Evolutionary conservation across 2,329 filamentous ascomycete genomes (phyloP).

Genomic region (Pestalotiopsis sp.): DNA sequence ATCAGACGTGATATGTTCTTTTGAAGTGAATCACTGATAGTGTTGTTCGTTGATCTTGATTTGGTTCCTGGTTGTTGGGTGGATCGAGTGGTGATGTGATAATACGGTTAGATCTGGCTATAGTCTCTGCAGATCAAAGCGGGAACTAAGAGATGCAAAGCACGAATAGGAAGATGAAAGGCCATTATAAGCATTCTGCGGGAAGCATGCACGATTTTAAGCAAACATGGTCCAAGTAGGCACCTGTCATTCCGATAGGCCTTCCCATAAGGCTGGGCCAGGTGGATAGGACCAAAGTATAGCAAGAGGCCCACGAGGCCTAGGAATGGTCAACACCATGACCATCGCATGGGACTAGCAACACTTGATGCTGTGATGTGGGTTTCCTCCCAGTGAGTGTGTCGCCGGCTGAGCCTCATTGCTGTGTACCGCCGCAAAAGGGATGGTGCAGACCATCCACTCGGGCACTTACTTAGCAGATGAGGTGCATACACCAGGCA

Average conservation of each 20-base stretch:
- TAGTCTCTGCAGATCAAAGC: constrained; percentile 1
- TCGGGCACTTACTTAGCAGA: not conserved
- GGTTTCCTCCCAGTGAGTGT: not conserved
- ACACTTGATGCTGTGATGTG: constrained; percentile 5
- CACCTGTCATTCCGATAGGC: constrained; percentile 11
- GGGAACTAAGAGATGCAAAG: constrained; percentile 12
- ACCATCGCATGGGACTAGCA: constrained; percentile 7
- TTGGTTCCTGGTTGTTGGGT: not conserved
- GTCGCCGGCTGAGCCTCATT: constrained; percentile 2
- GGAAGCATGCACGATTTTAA: constrained; percentile 10
- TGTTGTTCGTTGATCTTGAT: not conserved
- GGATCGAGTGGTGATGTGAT: not conserved
- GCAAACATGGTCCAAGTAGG: constrained; percentile 8
- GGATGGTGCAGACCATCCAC: not conserved
- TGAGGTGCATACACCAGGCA: not conserved
- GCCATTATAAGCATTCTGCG: constrained; percentile 10
- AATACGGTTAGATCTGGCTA: not conserved
- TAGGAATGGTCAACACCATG: not conserved
- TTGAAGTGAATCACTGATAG: not conserved
- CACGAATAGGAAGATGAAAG: constrained; percentile 14
- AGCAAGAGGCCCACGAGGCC: constrained; percentile 8
- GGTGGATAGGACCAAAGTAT: constrained; percentile 5
- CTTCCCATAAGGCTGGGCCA: constrained; percentile 7
- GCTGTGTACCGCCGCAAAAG: not conserved
- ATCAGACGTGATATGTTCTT: not conserved